phyloP scores from a whole-genome alignment of 441 rosid genomes.

The Bruguiera hainesii region DNA sequence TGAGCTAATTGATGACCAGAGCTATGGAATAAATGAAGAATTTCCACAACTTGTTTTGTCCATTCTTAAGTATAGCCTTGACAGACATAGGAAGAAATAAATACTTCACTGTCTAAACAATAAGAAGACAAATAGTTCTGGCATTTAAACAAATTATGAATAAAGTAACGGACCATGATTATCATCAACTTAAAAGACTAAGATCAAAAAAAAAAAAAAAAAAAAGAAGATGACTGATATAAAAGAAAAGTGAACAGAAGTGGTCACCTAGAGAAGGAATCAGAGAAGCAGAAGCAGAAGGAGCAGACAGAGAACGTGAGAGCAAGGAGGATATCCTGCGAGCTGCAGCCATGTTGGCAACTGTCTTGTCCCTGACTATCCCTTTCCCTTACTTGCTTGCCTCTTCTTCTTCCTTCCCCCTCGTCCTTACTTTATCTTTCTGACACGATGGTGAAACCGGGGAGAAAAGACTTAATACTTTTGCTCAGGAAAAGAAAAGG shows the following conservation, averaged over 20 bases:
- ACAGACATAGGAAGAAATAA: neutral
- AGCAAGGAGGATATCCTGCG: slow-evolving; percentile 66
- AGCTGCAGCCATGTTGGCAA: slow-evolving; percentile 49
- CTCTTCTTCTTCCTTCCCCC: neutral
- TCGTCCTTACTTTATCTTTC: too few relatives aligned
- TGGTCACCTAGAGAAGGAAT: slow-evolving; percentile 49
- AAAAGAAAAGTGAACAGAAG: neutral
- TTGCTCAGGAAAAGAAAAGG: too few relatives aligned
- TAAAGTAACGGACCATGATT: neutral
- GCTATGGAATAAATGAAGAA: neutral
- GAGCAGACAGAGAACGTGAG: slow-evolving; percentile 50
- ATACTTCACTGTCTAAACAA: neutral
- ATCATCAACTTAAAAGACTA: neutral
- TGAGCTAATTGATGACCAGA: neutral
- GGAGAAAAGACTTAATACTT: too few relatives aligned
- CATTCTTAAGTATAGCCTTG: neutral
- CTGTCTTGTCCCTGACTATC: neutral
- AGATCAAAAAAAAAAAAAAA: too few relatives aligned
- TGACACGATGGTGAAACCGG: too few relatives aligned
- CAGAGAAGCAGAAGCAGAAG: slow-evolving; percentile 32
- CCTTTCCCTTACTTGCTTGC: too few relatives aligned
- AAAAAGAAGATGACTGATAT: neutral
- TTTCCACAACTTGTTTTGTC: neutral
- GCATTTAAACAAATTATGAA: neutral
- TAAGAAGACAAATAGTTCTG: neutral